Percentiles rank a stretch among this genome's conserved stretches.
These are phyloP conservation scores for Wallacemonas rigidus DNA, from an alignment of 208 protist genomes.

Conservation along the genomic window DNA sequence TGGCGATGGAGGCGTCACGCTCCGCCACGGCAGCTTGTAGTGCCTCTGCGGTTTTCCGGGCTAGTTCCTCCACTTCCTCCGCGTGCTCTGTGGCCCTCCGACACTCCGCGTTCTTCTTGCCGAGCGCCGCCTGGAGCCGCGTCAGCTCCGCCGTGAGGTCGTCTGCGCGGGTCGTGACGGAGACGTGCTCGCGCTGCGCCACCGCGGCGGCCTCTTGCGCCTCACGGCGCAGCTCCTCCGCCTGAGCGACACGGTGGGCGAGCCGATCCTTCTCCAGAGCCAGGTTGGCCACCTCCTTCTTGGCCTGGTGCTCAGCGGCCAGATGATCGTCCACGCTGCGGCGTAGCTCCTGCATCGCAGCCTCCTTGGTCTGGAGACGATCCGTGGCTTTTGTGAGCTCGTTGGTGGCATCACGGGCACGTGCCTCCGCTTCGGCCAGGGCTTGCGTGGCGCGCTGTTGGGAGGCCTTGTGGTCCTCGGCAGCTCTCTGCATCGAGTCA, in stretches of 20 bases:
- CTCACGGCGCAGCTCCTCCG: conserved; percentile 13
- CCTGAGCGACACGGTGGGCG: conserved; percentile 18
- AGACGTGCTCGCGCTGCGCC: conserved; percentile 27
- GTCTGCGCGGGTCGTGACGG: not conserved
- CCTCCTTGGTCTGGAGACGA: conserved; percentile 5
- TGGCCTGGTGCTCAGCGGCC: conserved; percentile 11
- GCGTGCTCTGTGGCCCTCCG: conserved; percentile 46
- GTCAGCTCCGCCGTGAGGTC: conserved; percentile 28
- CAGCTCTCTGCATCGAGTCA: not conserved
- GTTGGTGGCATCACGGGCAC: not conserved
- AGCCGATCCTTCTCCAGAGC: conserved; percentile 24
- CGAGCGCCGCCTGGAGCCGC: conserved; percentile 26
- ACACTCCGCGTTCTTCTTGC: conserved; percentile 47
- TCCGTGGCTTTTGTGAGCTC: not conserved
- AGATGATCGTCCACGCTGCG: not conserved
- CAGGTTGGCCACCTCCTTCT: conserved; percentile 15
- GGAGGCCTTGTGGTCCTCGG: conserved; percentile 10
- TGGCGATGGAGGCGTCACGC: conserved; percentile 48
- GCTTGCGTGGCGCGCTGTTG: conserved; percentile 18
- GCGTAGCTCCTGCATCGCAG: conserved; percentile 10
- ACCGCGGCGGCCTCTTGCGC: conserved; percentile 16
- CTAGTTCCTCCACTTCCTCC: conserved; percentile 59
- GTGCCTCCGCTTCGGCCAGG: not conserved
- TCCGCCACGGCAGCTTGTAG: conserved; percentile 35
- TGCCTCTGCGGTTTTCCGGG: conserved; percentile 49